phyloP scores from a whole-genome alignment of 192 early-diverging fungal genomes.

The Piromyces sp. region DNA sequence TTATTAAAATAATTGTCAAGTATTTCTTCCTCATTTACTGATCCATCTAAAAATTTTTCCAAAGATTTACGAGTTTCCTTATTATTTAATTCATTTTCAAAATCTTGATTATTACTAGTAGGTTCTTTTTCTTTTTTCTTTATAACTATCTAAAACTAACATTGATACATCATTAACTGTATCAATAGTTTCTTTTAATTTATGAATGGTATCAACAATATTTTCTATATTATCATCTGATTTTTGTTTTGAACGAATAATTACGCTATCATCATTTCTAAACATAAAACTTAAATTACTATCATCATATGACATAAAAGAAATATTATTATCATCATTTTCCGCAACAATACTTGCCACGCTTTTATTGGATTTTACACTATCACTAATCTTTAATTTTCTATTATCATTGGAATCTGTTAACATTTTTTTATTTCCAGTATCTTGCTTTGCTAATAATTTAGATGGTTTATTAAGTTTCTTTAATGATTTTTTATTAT shows the following conservation, averaged over 20 bases:
- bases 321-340: not conserved
- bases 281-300: not conserved
- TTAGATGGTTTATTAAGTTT: not conserved
- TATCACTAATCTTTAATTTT: not conserved
- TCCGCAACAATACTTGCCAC: not conserved
- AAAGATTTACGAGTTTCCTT: not conserved
- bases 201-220: not conserved
- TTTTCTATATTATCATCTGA: not conserved
- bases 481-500: not conserved
- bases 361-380: not conserved
- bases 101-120: no score
- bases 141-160: not conserved
- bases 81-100: no score
- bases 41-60: not conserved
- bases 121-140: not conserved
- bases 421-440: no score
- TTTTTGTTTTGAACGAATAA: not conserved
- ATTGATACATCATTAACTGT: not conserved
- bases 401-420: not conserved
- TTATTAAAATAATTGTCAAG: not conserved
- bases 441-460: not conserved
- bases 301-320: not conserved
- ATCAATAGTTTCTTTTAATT: not conserved
- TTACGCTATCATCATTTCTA: not conserved
- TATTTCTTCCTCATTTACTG: not conserved